These are phyloP conservation scores for Terfezia claveryi DNA, from an alignment of 495 filamentous ascomycete genomes.

Conservation along the genomic window DNA sequence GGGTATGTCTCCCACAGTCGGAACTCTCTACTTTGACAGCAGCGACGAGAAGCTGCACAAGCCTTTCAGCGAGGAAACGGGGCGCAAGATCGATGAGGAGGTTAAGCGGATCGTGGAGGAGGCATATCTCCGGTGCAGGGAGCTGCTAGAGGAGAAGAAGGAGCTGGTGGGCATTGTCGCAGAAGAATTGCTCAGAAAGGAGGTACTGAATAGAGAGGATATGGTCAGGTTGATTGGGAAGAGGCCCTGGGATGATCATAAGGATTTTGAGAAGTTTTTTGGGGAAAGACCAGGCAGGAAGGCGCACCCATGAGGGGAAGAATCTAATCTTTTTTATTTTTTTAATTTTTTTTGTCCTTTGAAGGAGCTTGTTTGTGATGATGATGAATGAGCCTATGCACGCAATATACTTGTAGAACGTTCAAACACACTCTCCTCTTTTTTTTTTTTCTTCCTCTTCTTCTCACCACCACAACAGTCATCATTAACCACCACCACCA, in stretches of 20 bases:
- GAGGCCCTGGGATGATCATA: conserved; percentile 57
- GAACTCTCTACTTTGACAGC: conserved; percentile 66
- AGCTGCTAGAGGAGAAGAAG: conserved; percentile 66
- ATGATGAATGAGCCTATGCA: too few relatives aligned
- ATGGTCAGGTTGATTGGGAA: conserved; percentile 70
- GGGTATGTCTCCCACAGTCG: conserved; percentile 88
- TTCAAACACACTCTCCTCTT: too few relatives aligned
- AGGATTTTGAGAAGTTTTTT: conserved; percentile 89
- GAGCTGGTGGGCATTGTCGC: conserved; percentile 70
- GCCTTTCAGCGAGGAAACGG: conserved; percentile 87
- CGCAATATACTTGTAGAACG: too few relatives aligned
- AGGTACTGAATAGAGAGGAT: conserved; percentile 76
- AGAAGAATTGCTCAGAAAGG: conserved; percentile 79
- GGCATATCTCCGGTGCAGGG: conserved; percentile 74
- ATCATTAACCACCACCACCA: too few relatives aligned
- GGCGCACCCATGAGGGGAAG: too few relatives aligned
- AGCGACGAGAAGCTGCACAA: conserved; percentile 56
- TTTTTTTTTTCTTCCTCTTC: too few relatives aligned
- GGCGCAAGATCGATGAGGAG: conserved; percentile 71
- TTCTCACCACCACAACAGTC: too few relatives aligned
- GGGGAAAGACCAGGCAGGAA: too few relatives aligned
- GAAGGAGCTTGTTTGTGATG: too few relatives aligned
- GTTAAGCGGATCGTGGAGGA: conserved; percentile 75
- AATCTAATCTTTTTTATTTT: too few relatives aligned
- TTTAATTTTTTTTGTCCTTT: too few relatives aligned